Percentiles rank a stretch among this genome's conserved stretches.
Evolutionary conservation across 2,329 filamentous ascomycete genomes (phyloP).

Genomic region (Leptosphaerulina australis): DNA sequence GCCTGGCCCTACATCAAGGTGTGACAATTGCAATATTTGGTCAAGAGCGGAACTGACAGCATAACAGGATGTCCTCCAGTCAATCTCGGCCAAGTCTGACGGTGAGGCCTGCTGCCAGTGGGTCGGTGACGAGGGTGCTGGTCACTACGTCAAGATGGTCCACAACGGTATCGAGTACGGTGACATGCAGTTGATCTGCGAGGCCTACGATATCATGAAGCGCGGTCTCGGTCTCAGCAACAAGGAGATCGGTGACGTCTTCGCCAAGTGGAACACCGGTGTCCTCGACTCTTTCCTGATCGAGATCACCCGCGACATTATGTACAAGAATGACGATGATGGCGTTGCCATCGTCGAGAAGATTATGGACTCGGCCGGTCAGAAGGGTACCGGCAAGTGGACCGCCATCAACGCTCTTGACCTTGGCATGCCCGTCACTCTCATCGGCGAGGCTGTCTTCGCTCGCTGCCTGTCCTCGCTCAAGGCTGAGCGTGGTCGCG

Average conservation of each 20-base stretch:
- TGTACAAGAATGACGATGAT: slow-evolving; percentile 98
- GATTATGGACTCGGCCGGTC: slow-evolving; percentile 96
- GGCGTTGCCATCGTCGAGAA: slow-evolving; percentile 92
- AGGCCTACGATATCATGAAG: slow-evolving; percentile 99
- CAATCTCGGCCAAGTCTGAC: slow-evolving; percentile 96
- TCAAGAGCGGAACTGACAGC: slow-evolving; percentile 25
- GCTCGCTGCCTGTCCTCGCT: slow-evolving; percentile 91
- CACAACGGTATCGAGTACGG: slow-evolving; percentile 99
- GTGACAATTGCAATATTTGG: not conserved
- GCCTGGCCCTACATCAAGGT: slow-evolving; percentile 94
- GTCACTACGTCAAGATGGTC: slow-evolving; percentile 99
- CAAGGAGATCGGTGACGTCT: slow-evolving; percentile 96
- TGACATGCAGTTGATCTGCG: slow-evolving; percentile 99
- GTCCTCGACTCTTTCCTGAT: slow-evolving; percentile 98
- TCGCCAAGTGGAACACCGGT: slow-evolving; percentile 97
- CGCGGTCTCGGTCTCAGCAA: slow-evolving; percentile 84
- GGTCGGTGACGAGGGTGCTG: slow-evolving; percentile 99
- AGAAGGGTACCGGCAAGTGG: slow-evolving; percentile 99
- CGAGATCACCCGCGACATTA: slow-evolving; percentile 97
- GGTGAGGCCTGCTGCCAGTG: slow-evolving; percentile 98
- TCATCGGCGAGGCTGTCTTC: slow-evolving; percentile 97
- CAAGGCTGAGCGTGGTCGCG: slow-evolving; percentile 89
- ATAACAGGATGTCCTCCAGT: slow-evolving; percentile 85
- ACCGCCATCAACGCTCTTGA: slow-evolving; percentile 99
- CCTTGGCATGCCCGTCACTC: slow-evolving; percentile 96